Evolutionary conservation across 257 asterid species (phyloP), one percentile per base, ranked within the genome.

Genomic region (Datura wrightii): DNA sequence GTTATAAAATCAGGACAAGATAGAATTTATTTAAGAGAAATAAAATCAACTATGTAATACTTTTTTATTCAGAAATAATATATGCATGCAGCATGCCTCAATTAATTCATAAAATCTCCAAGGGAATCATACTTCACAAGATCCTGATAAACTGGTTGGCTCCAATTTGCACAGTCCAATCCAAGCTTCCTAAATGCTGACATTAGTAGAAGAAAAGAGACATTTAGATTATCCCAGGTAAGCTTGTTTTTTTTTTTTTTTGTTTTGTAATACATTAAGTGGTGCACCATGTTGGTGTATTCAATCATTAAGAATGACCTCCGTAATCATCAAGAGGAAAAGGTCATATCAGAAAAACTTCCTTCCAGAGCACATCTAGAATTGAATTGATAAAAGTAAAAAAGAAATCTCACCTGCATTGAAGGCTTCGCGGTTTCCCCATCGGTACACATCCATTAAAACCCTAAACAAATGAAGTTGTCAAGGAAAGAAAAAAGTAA

Each of bases 101-200:
- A 65, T 31, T 54, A 37, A 48, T 71, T 59, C 53, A 80, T 86
- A 63, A 89, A 83, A 66, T 9, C 13, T 11, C 82, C 10, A 24
- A 13, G 3, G 84, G 54, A 52, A 86, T 70, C 93, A 69, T 71
- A 94, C 99, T 97, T 94, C 82, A 91, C 86, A 86, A 96, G 97
- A 91, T 96, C 99, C 62, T 87, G 58, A 90, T 96, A 96, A 86
- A 96, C 93, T 60, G 99, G 99, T 87, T 94, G 94, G 44, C 92
- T 88, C 99, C 99, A 96, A 90, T 95, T 96, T 10, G 99, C 99
- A 89, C 98, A 94, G 93, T 96, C 99, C 88, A 96, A 89, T 66
- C 99, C 99, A 84, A 96, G 93, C 94, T 94, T 94, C 87, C 82
- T 91, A 86, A 96, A 96, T 83, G 99, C 99, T 96, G 89, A 83